Conservation (phyloP, 2,329 filamentous ascomycete species). For the Fusarium chaquense region DNA sequence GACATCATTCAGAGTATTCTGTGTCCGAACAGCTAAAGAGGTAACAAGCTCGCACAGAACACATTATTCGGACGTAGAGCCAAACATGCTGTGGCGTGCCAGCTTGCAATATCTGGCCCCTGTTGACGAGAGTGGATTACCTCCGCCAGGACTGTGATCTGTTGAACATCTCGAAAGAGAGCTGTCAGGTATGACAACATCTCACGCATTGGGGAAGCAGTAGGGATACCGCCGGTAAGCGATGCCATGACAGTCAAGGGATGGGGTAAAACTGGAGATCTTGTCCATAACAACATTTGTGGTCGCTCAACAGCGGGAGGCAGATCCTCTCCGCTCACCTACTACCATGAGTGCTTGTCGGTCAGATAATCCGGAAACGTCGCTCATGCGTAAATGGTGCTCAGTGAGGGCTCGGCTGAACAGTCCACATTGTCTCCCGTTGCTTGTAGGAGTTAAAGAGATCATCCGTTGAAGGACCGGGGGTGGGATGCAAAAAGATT, state of each 20-base stretch:
- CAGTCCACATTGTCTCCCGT: conserved; percentile 20
- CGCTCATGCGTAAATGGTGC: conserved; percentile 23
- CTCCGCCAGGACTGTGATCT: conserved; percentile 27
- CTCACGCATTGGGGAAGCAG: conserved; percentile 21
- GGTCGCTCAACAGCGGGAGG: conserved; percentile 43
- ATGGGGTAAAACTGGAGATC: conserved; percentile 39
- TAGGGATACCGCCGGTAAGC: conserved; percentile 34
- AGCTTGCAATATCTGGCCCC: conserved; percentile 31
- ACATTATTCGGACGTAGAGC: conserved; percentile 33
- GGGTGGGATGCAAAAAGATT: conserved; percentile 12
- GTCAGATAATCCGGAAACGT: conserved; percentile 27
- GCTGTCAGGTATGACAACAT: conserved; percentile 39
- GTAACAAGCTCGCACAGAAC: conserved; percentile 32
- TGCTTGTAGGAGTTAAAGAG: conserved; percentile 11
- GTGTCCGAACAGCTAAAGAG: conserved; percentile 24
- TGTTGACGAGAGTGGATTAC: conserved; percentile 40
- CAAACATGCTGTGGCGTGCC: conserved; percentile 34
- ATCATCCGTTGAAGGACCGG: conserved; percentile 34
- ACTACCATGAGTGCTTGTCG: conserved; percentile 26
- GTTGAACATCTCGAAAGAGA: conserved; percentile 31
- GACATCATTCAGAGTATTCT: conserved; percentile 26
- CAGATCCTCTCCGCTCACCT: conserved; percentile 37
- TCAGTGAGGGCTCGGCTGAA: conserved; percentile 1
- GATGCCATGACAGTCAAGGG: conserved; percentile 31
- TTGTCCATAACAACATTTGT: conserved; percentile 35